These are phyloP conservation scores for Lycium barbarum DNA, from an alignment of 257 asterid species.

Conservation along the genomic window DNA sequence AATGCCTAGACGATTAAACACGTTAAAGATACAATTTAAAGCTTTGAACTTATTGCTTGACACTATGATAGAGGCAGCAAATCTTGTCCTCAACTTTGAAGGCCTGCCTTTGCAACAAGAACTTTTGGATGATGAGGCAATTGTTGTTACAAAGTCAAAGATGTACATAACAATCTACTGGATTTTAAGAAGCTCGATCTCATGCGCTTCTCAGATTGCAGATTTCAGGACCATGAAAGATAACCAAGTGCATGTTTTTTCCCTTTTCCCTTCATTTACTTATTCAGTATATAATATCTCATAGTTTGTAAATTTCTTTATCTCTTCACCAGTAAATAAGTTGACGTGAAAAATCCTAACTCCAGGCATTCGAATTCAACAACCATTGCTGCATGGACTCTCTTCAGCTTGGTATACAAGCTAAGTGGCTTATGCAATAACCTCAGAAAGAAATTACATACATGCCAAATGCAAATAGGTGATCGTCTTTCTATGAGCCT, in stretches of 20 bases:
- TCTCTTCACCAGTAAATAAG: conserved; percentile 23
- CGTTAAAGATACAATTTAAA: conserved; percentile 46
- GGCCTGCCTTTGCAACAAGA: conserved; percentile 54
- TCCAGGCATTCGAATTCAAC: conserved; percentile 57
- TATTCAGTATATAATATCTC: not conserved
- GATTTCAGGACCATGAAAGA: conserved; percentile 53
- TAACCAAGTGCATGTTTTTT: conserved; percentile 87
- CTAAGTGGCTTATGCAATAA: conserved; percentile 49
- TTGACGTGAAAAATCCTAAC: conserved; percentile 22
- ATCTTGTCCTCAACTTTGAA: conserved; percentile 51
- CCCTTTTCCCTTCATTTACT: conserved; percentile 56
- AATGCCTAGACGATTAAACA: conserved; percentile 41
- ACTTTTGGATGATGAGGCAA: conserved; percentile 45
- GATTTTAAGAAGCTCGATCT: conserved; percentile 66
- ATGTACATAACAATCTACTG: conserved; percentile 67
- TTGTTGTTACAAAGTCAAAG: conserved; percentile 46
- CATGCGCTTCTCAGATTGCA: conserved; percentile 57
- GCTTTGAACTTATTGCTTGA: conserved; percentile 55
- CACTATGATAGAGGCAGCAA: conserved; percentile 56
- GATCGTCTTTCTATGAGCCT: not conserved
- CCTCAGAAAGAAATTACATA: conserved; percentile 45
- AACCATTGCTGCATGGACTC: conserved; percentile 55
- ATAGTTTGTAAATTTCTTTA: not conserved
- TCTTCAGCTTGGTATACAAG: conserved; percentile 54
- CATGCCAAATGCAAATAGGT: conserved; percentile 68